phyloP scores from a whole-genome alignment of 768 basidiomycete genomes.

The Lactarius vividus region DNA sequence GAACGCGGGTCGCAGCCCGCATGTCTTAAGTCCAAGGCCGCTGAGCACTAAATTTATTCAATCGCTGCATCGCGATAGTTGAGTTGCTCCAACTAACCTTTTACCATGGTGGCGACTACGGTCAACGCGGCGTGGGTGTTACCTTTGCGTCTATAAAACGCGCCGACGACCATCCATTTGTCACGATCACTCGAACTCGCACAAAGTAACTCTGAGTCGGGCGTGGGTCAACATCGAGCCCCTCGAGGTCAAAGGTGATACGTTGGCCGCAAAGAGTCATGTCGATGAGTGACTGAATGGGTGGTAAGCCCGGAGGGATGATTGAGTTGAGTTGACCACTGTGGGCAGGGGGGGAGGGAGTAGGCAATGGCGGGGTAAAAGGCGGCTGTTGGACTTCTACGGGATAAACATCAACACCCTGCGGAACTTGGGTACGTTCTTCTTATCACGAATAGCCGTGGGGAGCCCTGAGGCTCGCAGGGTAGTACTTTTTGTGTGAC shows the following conservation, averaged over 20 bases:
- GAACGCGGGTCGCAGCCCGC: slow-evolving; percentile 47
- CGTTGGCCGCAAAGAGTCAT: slow-evolving; percentile 22
- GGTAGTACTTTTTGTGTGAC: background rate
- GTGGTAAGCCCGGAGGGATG: slow-evolving; percentile 18
- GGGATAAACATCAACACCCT: background rate
- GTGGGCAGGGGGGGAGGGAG: background rate
- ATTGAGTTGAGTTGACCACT: background rate
- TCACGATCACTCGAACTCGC: slow-evolving; percentile 45
- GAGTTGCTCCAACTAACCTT: slow-evolving; percentile 37
- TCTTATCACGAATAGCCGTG: background rate
- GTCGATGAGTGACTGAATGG: slow-evolving; percentile 18
- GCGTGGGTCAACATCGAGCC: slow-evolving; percentile 44
- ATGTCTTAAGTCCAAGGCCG: slow-evolving; percentile 36
- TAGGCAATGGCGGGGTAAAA: background rate
- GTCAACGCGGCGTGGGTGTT: slow-evolving; percentile 44
- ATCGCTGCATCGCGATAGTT: background rate
- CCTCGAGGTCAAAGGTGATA: slow-evolving; percentile 40
- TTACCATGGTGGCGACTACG: slow-evolving; percentile 46
- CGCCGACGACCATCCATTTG: slow-evolving; percentile 56
- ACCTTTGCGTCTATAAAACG: slow-evolving; percentile 50
- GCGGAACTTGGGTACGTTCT: background rate
- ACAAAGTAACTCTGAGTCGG: slow-evolving; percentile 46
- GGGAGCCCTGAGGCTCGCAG: background rate
- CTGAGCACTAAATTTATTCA: slow-evolving; percentile 42
- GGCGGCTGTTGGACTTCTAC: background rate